Evolutionary conservation across 352 stramenopile genomes (phyloP), one percentile per base, ranked within the genome.

Genomic region (Bremia lactucae): DNA sequence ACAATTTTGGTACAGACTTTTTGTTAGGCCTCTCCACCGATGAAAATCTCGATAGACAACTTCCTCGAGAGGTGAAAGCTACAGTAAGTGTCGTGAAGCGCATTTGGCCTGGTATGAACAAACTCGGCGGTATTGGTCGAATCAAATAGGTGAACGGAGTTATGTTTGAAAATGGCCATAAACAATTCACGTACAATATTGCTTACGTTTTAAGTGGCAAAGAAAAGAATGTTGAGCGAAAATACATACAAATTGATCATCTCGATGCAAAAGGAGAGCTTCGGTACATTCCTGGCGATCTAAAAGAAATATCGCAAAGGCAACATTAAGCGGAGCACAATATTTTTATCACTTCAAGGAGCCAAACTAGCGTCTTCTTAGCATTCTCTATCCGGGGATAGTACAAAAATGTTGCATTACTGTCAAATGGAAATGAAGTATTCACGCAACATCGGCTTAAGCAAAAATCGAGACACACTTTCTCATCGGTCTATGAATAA

Each of bases 21-120:
- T 74, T 85, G 25, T 42, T 79, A 31, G 70, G 61, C 1, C 10
- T 40, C 18, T 40, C 35, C 6, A 40, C 62, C 2, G 58, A 72
- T 1, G 34, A 22, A 28, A 59, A 70, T 7, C 61, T 80, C 15
- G 65, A 80, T 38, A 54, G 74, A 33, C 39, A 65, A 23, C 63
- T 59, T 16, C 42, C 73, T 4, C 52, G 88, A 1, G 60, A 50
- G 0, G 57, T 83, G 6, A 72, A 74, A 1, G 73, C 64, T 0
- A 86, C 74, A 15, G 76, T 89, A 5, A 76, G 65, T 10, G 79
- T 92, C 2, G 76, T 68, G 0, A 87, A 85, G 48, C 74, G 79
- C 7, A 92, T 76, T 9, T 92, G 80, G 80, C 74, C 80, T 22
- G 80, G 80, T 2, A 92, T 92, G 56, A 92, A 92, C 50, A 92